Conservation (phyloP, 2,329 filamentous ascomycete genomes). For the Colletotrichum aenigma region DNA sequence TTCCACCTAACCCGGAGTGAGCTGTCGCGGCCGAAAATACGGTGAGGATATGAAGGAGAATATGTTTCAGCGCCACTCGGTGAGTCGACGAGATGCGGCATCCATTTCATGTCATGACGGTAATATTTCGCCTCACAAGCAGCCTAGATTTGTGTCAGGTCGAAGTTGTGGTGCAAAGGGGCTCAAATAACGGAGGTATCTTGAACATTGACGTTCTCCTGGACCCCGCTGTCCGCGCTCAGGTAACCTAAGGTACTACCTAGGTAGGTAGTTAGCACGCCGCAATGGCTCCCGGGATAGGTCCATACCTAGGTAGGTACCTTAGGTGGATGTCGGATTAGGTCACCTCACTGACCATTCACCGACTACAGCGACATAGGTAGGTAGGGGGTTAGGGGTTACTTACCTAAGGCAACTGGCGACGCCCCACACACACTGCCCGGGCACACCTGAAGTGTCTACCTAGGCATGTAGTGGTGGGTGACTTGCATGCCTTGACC, state of each 20-base stretch:
- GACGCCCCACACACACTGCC: background rate
- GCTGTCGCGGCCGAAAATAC: background rate
- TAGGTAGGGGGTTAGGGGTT: background rate
- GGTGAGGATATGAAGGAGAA: background rate
- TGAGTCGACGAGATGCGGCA: background rate
- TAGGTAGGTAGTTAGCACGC: no score
- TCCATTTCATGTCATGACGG: background rate
- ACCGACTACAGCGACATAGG: background rate
- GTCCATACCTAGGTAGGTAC: no score
- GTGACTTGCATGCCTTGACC: background rate
- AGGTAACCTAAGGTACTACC: background rate
- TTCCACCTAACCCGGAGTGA: background rate
- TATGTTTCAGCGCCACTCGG: background rate
- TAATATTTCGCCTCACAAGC: background rate
- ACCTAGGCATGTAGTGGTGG: background rate
- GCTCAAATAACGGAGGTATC: background rate
- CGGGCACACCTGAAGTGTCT: background rate
- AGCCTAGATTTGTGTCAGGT: background rate
- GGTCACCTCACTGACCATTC: background rate
- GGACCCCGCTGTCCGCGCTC: background rate
- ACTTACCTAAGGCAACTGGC: background rate
- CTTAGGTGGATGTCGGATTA: no score
- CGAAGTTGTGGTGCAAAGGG: background rate
- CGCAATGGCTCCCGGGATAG: no score
- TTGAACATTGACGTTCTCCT: background rate